Evolutionary conservation across 202 grass and related monocot genomes (phyloP).

Genomic region (Musa balbisiana): DNA sequence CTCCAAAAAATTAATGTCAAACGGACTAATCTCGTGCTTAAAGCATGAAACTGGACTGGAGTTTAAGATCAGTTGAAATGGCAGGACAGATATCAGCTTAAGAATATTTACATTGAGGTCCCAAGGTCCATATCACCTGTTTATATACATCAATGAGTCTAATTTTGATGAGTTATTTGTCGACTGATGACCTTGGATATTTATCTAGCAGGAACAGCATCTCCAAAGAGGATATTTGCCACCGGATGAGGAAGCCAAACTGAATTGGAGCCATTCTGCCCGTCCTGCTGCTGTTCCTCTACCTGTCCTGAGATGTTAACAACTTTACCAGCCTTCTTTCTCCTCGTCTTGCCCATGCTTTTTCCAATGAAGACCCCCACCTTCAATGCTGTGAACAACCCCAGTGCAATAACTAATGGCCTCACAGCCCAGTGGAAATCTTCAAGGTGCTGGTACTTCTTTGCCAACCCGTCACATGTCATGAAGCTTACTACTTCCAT

Average conservation of each 20-base stretch:
- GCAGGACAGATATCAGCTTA: too few species aligned
- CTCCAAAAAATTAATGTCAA: too few species aligned
- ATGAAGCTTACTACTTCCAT: constrained; percentile 75
- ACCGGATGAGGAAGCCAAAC: constrained; percentile 54
- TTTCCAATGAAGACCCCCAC: constrained; percentile 59
- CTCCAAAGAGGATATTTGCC: constrained; percentile 60
- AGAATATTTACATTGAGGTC: too few species aligned
- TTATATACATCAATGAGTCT: background rate
- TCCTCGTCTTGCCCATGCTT: constrained; percentile 37
- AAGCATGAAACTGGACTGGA: too few species aligned
- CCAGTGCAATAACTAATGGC: constrained; percentile 68
- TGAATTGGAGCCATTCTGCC: constrained; percentile 22
- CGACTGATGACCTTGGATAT: background rate
- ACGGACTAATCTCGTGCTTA: too few species aligned
- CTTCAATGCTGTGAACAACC: constrained; percentile 64
- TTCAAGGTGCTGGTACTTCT: constrained; percentile 92
- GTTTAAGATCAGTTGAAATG: too few species aligned
- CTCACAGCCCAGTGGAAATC: constrained; percentile 89
- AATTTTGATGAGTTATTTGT: background rate
- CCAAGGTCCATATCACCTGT: background rate
- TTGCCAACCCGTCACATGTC: constrained; percentile 65
- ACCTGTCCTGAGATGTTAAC: constrained; percentile 31
- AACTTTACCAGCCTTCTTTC: constrained; percentile 33
- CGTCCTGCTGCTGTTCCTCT: constrained; percentile 19
- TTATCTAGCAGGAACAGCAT: constrained; percentile 43